A percentile compares a stretch with the other conserved stretches of the same genome.
Evolutionary conservation across 345 rosid genomes (phyloP).

Genomic region (Orychophragmus violaceus): DNA sequence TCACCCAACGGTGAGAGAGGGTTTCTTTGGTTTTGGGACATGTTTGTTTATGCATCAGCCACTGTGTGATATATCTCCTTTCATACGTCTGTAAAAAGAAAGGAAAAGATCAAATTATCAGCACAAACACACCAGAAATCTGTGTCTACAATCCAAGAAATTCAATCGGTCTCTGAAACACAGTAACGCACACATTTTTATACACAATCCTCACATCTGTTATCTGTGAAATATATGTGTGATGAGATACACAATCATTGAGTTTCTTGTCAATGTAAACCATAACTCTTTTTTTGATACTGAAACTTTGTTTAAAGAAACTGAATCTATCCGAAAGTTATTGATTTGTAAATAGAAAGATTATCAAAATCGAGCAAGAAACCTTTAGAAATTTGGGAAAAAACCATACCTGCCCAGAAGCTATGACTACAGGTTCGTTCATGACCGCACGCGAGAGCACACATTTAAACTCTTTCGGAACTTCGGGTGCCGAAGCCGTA

Average conservation of each 20-base stretch:
- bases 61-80: conserved; percentile 34
- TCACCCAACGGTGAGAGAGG: conserved; percentile 27
- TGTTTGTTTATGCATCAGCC: conserved; percentile 37
- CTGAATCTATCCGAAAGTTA: background rate
- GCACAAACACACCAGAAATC: background rate
- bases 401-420: conserved; percentile 48
- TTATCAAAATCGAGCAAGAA: background rate
- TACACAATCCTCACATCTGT: background rate
- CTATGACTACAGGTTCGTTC: conserved; percentile 51
- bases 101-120: background rate
- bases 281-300: conserved; percentile 1
- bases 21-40: conserved; percentile 44
- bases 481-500: background rate
- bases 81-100: conserved; percentile 44
- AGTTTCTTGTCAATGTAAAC: background rate
- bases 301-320: background rate
- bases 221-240: too few relatives aligned
- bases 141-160: background rate
- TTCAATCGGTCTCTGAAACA: background rate
- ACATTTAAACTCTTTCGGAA: conserved; percentile 19
- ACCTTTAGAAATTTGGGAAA: background rate
- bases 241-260: background rate
- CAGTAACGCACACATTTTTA: background rate
- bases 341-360: background rate
- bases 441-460: conserved; percentile 6